Evolutionary conservation across 257 asterid genomes (phyloP).

Genomic region (Voacanga thouarsii): DNA sequence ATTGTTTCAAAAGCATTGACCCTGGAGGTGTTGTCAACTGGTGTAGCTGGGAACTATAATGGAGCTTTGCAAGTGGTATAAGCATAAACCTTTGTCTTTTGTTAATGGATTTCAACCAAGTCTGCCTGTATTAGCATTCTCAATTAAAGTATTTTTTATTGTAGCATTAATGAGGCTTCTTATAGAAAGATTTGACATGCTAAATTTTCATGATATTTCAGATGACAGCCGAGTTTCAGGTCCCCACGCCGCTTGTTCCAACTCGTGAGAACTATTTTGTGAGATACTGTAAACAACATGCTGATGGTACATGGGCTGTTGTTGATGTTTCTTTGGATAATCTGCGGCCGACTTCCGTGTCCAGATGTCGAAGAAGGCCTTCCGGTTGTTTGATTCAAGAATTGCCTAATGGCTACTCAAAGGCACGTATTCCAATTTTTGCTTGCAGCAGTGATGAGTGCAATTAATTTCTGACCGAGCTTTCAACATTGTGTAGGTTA

Average conservation of each 20-base stretch:
- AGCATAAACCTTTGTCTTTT: background rate
- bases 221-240: constrained; percentile 44
- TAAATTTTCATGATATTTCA: constrained; percentile 6
- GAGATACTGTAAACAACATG: constrained; percentile 37
- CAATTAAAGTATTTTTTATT: too few species aligned
- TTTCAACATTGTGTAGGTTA: constrained; percentile 16
- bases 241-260: constrained; percentile 37
- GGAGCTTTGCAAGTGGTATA: constrained; percentile 60
- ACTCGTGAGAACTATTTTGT: constrained; percentile 38
- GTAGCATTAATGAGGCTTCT: too few species aligned
- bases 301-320: constrained; percentile 40
- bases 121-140: background rate
- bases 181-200: background rate
- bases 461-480: background rate
- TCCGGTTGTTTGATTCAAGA: constrained; percentile 42
- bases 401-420: constrained; percentile 38
- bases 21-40: constrained; percentile 82
- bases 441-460: too few species aligned
- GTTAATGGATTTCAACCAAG: background rate
- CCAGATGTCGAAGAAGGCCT: constrained; percentile 39
- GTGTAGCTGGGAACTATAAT: constrained; percentile 81
- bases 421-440: background rate
- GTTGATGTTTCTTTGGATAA: constrained; percentile 42
- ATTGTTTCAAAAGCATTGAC: constrained; percentile 78
- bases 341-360: constrained; percentile 23